Evolutionary conservation across 1,139 yeast genomes (phyloP).

Genomic region (Blastobotrys illinoisensis): DNA sequence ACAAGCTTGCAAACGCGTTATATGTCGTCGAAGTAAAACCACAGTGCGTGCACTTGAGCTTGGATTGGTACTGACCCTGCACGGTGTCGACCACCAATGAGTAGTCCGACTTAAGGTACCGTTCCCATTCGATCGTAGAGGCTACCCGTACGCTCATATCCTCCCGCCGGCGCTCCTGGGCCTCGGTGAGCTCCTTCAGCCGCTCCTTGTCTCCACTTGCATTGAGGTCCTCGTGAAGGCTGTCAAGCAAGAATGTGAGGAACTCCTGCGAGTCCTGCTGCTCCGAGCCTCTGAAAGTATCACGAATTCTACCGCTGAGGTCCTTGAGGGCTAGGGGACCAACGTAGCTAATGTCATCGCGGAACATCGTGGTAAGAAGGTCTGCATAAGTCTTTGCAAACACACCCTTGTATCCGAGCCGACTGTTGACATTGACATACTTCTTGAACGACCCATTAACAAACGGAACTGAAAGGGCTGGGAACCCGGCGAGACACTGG

Average conservation of each 20-base stretch:
- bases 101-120: constrained; percentile 77
- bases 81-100: constrained; percentile 81
- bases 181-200: constrained; percentile 56
- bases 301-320: constrained; percentile 63
- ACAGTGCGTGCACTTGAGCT: constrained; percentile 71
- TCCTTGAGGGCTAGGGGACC: constrained; percentile 57
- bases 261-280: constrained; percentile 96
- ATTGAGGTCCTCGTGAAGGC: constrained; percentile 83
- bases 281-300: constrained; percentile 64
- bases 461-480: constrained; percentile 44
- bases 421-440: constrained; percentile 70
- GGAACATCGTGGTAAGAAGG: constrained; percentile 55
- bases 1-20: constrained; percentile 69
- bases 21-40: constrained; percentile 79
- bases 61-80: constrained; percentile 87
- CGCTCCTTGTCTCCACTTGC: constrained; percentile 54
- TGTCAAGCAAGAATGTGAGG: constrained; percentile 74
- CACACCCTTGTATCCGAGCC: constrained; percentile 78
- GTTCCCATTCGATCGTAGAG: constrained; percentile 91
- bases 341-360: constrained; percentile 44
- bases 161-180: constrained; percentile 74
- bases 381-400: constrained; percentile 69
- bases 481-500: constrained; percentile 67
- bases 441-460: constrained; percentile 55
- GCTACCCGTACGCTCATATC: constrained; percentile 74